A percentile compares a stretch with the other conserved stretches of the same genome.
Conservation (phyloP, 169 alveolate genomes). For the Sarcocystis neurona region DNA sequence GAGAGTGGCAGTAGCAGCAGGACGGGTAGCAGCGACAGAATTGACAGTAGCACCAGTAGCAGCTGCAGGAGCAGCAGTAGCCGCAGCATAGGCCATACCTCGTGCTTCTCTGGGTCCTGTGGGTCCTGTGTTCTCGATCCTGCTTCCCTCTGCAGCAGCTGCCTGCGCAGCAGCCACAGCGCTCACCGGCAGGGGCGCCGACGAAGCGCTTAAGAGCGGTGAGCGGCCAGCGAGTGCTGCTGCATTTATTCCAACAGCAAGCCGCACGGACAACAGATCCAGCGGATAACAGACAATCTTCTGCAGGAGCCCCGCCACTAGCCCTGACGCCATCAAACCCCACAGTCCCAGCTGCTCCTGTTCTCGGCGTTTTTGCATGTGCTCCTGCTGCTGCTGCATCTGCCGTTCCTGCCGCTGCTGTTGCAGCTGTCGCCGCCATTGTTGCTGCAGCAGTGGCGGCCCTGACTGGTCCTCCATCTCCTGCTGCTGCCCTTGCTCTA, state of each 20-base stretch:
- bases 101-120: not conserved
- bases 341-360: constrained; percentile 55
- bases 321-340: constrained; percentile 79
- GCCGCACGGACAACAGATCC: constrained; percentile 83
- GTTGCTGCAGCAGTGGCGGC: no score
- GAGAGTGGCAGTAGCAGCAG: no score
- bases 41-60: no score
- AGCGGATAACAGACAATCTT: constrained; percentile 82
- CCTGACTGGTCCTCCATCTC: no score
- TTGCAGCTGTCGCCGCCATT: no score
- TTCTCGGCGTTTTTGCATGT: not conserved
- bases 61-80: no score
- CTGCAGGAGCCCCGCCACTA: constrained; percentile 82
- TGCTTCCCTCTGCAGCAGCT: constrained; percentile 4
- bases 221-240: constrained; percentile 65
- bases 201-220: not conserved
- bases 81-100: no score
- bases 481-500: no score
- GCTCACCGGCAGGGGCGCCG: not conserved
- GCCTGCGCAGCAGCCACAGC: constrained; percentile 1
- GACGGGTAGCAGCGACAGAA: no score
- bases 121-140: no score
- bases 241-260: constrained; percentile 85
- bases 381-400: not conserved
- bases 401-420: not conserved